Evolutionary conservation across 2,329 filamentous ascomycete genomes (phyloP).

Genomic region (Colletotrichum coccodes): DNA sequence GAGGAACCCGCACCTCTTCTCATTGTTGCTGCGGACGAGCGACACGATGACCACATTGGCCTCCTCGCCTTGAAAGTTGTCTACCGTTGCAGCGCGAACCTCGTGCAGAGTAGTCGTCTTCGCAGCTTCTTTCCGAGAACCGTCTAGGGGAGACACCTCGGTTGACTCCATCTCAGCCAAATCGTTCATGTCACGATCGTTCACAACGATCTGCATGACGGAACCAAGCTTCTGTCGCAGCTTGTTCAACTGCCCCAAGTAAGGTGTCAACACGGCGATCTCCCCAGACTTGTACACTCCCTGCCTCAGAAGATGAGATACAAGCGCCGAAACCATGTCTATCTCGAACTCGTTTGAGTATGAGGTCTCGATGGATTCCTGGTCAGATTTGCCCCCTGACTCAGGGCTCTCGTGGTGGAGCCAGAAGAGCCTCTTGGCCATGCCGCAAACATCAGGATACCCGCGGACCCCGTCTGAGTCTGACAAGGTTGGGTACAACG

Average conservation of each 20-base stretch:
- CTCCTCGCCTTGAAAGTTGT: slow-evolving; percentile 85
- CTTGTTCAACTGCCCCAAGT: slow-evolving; percentile 65
- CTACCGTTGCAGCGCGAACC: slow-evolving; percentile 71
- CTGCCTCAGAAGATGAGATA: slow-evolving; percentile 73
- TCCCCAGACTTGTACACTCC: slow-evolving; percentile 68
- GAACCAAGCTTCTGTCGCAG: slow-evolving; percentile 56
- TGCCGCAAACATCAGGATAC: slow-evolving; percentile 62
- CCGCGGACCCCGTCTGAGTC: slow-evolving; percentile 54
- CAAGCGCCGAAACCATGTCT: slow-evolving; percentile 69
- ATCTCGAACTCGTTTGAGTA: slow-evolving; percentile 70
- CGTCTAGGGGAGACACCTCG: slow-evolving; percentile 19
- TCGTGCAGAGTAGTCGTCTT: slow-evolving; percentile 53
- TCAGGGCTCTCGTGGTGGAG: slow-evolving; percentile 59
- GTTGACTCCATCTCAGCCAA: slow-evolving; percentile 52
- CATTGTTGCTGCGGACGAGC: slow-evolving; percentile 74
- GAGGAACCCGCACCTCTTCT: slow-evolving; percentile 71
- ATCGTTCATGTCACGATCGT: slow-evolving; percentile 69
- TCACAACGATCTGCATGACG: slow-evolving; percentile 70
- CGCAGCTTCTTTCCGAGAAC: slow-evolving; percentile 10
- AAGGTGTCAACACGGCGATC: slow-evolving; percentile 78
- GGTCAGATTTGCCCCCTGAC: slow-evolving; percentile 17
- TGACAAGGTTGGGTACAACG: slow-evolving; percentile 65
- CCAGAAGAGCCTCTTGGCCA: slow-evolving; percentile 68
- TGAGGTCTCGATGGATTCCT: slow-evolving; percentile 53
- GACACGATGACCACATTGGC: slow-evolving; percentile 77